phyloP scores from a whole-genome alignment of 805 yeast genomes.

The Metschnikowia koreensis region DNA sequence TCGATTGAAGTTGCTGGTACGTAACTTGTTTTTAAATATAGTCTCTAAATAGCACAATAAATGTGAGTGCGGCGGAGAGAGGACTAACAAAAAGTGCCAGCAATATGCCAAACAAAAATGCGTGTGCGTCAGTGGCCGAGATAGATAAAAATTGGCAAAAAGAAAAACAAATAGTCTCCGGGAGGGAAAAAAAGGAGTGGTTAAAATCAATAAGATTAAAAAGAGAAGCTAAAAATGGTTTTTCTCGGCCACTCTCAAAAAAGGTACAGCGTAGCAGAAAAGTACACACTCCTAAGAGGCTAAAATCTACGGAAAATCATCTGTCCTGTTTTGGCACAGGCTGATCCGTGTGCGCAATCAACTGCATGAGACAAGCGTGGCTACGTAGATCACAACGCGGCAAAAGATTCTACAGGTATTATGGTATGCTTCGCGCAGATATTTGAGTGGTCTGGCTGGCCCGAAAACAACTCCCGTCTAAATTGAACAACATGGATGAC shows the following conservation, averaged over 20 bases:
- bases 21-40: no score
- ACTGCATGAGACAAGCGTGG: background rate
- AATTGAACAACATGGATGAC: no score
- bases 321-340: background rate
- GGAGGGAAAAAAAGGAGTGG: background rate
- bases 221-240: no score
- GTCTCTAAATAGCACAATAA: background rate
- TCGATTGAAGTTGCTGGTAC: conserved; percentile 17
- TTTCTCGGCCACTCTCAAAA: background rate
- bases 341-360: background rate
- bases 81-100: conserved; percentile 3
- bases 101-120: background rate
- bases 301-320: no score
- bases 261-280: background rate
- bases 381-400: background rate
- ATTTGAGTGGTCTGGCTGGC: no score
- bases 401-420: background rate
- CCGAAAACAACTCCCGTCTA: no score
- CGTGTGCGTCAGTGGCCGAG: background rate
- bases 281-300: background rate
- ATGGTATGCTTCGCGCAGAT: background rate
- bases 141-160: no score
- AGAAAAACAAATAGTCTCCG: background rate
- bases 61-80: background rate
- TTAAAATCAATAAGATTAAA: no score